phyloP scores from a whole-genome alignment of 768 basidiomycete genomes.

The Tubosaeta brunneosetosa region DNA sequence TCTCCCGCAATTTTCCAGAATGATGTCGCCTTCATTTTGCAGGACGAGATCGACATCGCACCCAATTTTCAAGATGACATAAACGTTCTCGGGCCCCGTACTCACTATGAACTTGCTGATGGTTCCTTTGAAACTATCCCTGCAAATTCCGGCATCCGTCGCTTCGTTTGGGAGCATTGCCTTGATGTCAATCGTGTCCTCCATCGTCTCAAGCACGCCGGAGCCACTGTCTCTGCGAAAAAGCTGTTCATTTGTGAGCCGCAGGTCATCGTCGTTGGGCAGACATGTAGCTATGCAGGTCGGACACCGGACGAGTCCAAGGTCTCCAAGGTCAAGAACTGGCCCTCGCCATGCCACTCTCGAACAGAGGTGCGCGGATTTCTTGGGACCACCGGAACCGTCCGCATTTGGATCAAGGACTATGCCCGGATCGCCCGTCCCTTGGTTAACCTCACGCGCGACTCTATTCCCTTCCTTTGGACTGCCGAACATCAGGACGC shows the following conservation, averaged over 20 bases:
- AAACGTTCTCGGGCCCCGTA: conserved; percentile 32
- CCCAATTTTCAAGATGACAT: conserved; percentile 40
- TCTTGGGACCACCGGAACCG: conserved; percentile 24
- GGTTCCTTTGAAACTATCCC: conserved; percentile 9
- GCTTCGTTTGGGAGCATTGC: conserved; percentile 28
- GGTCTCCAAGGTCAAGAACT: conserved; percentile 25
- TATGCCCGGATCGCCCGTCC: conserved; percentile 24
- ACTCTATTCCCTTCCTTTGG: conserved; percentile 20
- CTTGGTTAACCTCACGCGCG: conserved; percentile 22
- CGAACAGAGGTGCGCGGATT: conserved; percentile 23
- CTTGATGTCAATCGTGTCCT: conserved; percentile 18
- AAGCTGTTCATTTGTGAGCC: conserved; percentile 31
- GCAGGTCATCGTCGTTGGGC: conserved; percentile 34
- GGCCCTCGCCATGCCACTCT: conserved; percentile 23
- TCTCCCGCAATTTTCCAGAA: conserved; percentile 38
- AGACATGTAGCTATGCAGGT: conserved; percentile 35
- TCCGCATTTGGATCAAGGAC: conserved; percentile 29
- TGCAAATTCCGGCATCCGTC: conserved; percentile 7
- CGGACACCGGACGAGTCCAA: conserved; percentile 26
- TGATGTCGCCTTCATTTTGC: conserved; percentile 35
- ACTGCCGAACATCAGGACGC: neutral
- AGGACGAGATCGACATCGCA: conserved; percentile 34
- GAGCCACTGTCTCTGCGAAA: conserved; percentile 35
- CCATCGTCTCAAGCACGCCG: conserved; percentile 27
- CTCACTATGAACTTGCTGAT: conserved; percentile 25